Percentiles rank a stretch among this genome's conserved stretches.
Conservation (phyloP, 2,329 filamentous ascomycete genomes). For the Botrytis galanthina region DNA sequence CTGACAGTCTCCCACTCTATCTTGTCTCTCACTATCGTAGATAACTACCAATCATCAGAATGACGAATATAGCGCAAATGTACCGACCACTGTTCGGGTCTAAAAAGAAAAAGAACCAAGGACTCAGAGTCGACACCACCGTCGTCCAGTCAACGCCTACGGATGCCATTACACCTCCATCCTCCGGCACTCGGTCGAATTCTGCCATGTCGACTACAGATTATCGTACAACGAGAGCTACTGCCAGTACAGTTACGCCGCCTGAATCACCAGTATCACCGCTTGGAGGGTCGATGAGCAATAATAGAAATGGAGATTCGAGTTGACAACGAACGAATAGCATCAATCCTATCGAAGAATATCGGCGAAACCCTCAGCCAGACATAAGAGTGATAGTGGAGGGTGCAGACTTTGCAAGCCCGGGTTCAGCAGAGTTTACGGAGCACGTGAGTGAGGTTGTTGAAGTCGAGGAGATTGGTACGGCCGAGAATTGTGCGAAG, state of each 20-base stretch:
- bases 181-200: not conserved
- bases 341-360: not conserved
- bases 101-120: not conserved
- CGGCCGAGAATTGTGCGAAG: not conserved
- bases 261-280: not conserved
- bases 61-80: not conserved
- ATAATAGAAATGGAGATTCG: not conserved
- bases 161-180: not conserved
- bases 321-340: not conserved
- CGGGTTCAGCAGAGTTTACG: not conserved
- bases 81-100: not conserved
- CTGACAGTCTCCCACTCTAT: not conserved
- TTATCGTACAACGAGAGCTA: not conserved
- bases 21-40: not conserved
- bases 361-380: not conserved
- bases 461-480: not conserved
- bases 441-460: not conserved
- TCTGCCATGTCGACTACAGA: not conserved
- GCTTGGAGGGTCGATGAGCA: not conserved
- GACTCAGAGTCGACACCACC: not conserved
- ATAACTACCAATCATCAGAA: not conserved
- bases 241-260: not conserved
- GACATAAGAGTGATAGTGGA: not conserved
- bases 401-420: not conserved
- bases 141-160: not conserved